A percentile compares a stretch with the other conserved stretches of the same genome.
phyloP scores from a whole-genome alignment of 371 early-diverging fungal species.

The Mucor ambiguus region DNA sequence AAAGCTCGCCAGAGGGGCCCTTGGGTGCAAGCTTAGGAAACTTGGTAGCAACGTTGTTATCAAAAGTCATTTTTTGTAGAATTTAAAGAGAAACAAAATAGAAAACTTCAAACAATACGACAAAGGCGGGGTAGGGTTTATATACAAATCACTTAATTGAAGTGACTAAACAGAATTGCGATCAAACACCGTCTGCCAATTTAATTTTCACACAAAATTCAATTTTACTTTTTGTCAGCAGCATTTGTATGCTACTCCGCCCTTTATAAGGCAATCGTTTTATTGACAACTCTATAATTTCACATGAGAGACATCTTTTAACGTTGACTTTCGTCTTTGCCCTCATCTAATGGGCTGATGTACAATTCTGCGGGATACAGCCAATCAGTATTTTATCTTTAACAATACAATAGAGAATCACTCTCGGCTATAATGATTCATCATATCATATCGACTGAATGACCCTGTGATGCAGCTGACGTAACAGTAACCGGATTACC shows the following conservation, averaged over 20 bases:
- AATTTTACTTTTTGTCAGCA: slow-evolving; percentile 2
- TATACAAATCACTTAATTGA: neutral
- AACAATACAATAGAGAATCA: neutral
- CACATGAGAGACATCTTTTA: neutral
- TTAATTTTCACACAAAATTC: neutral
- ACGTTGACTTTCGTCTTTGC: neutral
- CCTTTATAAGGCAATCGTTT: neutral
- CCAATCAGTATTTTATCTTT: neutral
- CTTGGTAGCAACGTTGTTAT: slow-evolving; percentile 39
- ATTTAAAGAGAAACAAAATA: neutral
- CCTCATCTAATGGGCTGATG: neutral
- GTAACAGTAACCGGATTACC: neutral
- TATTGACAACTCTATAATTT: neutral
- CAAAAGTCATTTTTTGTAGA: slow-evolving; percentile 22
- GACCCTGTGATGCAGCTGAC: neutral
- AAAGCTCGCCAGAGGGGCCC: slow-evolving; percentile 56
- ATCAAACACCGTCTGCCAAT: neutral
- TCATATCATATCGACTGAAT: neutral
- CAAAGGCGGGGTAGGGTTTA: slow-evolving; percentile 7
- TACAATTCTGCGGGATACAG: neutral
- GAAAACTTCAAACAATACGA: neutral
- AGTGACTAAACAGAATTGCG: slow-evolving; percentile 1
- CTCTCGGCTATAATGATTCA: neutral
- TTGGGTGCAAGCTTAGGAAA: slow-evolving; percentile 56
- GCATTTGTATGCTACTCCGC: neutral